Evolutionary conservation across 2,329 filamentous ascomycete species (phyloP), one percentile per base, ranked within the genome.

Genomic region (Ceratocystis variospora): DNA sequence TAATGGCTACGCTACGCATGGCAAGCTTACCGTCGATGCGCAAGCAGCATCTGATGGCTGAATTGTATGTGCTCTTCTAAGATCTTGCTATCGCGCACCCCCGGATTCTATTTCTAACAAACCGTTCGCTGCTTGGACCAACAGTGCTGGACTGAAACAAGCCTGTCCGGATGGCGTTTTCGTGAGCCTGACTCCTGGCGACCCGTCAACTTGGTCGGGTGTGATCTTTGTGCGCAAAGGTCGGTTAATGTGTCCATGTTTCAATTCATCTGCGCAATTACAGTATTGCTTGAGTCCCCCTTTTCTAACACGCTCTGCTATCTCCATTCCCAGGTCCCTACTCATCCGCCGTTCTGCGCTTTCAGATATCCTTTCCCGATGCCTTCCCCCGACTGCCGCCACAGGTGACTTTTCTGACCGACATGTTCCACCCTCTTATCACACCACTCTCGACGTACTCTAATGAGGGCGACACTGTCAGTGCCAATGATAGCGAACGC

Each of bases 361-460:
- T 97, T 76, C 87, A 94, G 71, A 88, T 97, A 70, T 87, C 87
- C 28, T 97, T 97, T 72, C 89, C 92, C 45, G 80, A 87, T 68
- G 81, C 82, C 48, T 96, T 95, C 74, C 93, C 93, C 12, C 77
- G 81, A 63, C 77, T 89, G 22, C 89, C 93, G 63, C 94, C 94
- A 8, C 80, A 92, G 19, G 84, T 99, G 70, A 93, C 87, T 65
- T 96, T 99, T 75, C 83, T 85, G 59, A 95, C 90, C 71, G 93
- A 97, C 74, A 87, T 97, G 70, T 99, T 97, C 75, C 93, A 99
- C 74, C 93, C 93, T 19, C 81, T 99, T 53, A 87, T 97, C 70
- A 91, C 92, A 6, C 92, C 94, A 46, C 81, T 95, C 69, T 96
- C 91, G n/a, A 96, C 90, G 2, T 95, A 96, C 78, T 88, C 90